A percentile compares a stretch with the other conserved stretches of the same genome.
phyloP scores from a whole-genome alignment of 2,329 filamentous ascomycete genomes.

The Ceratocystis huliohia region DNA sequence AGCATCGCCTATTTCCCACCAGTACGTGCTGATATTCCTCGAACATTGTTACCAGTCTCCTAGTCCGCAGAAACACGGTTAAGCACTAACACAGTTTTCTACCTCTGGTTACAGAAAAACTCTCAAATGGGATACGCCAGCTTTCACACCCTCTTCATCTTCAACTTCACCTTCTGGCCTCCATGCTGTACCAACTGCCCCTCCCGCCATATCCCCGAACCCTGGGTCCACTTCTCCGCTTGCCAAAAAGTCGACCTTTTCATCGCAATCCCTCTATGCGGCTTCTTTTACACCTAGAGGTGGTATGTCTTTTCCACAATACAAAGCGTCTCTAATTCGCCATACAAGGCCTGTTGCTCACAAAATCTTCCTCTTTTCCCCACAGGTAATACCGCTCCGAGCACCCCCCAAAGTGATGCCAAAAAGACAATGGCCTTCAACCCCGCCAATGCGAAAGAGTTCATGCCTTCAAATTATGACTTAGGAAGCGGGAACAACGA shows the following conservation, averaged over 20 bases:
- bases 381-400: slow-evolving; percentile 18
- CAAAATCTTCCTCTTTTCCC: neutral
- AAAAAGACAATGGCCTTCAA: slow-evolving; percentile 36
- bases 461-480: slow-evolving; percentile 34
- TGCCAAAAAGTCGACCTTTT: slow-evolving; percentile 62
- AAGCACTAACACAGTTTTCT: slow-evolving; percentile 1
- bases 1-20: slow-evolving; percentile 16
- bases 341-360: neutral
- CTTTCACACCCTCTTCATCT: slow-evolving; percentile 60
- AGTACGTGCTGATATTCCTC: slow-evolving; percentile 11
- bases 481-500: slow-evolving; percentile 13
- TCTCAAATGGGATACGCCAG: slow-evolving; percentile 88
- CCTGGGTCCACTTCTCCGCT: slow-evolving; percentile 18
- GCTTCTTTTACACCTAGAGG: slow-evolving; percentile 70
- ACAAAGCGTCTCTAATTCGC: too few species aligned
- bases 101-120: slow-evolving; percentile 7
- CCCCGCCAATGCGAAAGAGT: slow-evolving; percentile 45
- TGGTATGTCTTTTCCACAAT: slow-evolving; percentile 22
- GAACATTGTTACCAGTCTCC: neutral
- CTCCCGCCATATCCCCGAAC: slow-evolving; percentile 13
- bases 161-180: slow-evolving; percentile 20
- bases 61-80: neutral
- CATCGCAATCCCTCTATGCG: slow-evolving; percentile 79
- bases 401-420: slow-evolving; percentile 22
- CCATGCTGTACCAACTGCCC: slow-evolving; percentile 16